Base-by-base conservation (phyloP, 345 rosid species). In the Euclidium syriacum region DNA sequence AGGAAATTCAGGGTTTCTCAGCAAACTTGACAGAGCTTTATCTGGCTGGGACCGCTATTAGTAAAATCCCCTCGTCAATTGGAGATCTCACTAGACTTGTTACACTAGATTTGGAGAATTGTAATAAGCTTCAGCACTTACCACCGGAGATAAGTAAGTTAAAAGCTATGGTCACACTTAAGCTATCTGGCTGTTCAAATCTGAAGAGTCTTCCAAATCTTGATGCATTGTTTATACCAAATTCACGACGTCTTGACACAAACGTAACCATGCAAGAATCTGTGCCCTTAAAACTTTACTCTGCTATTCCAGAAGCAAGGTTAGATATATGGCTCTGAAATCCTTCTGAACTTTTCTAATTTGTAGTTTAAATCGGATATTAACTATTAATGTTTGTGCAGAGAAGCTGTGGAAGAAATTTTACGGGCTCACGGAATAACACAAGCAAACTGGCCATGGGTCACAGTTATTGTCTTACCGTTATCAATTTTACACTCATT, bases 51-150 rank as follows among this genome's bases (percentile, higher is more conserved):
- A 48, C 58, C 0, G 42, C 51, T 0, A 67, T 67, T 20, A 57
- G 0, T 10, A 34, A 48, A 20, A 2, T 67, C 3, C 65, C 72
- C 0, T 10, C 24, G 0, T 57, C 72, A 2, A 0, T 57, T 1
- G 5, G 0, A 15, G 11, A 68, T 6, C 73, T 59, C 30, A 52
- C 67, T 42, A 17, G 15, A 33, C 67, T 68, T 51, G 41, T 33
- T 32, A 59, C 32, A 42, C 24, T 68, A 41, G 73, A 68, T 42
- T 32, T 68, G 20, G 50, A 53, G 11, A 14, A 70, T 3, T 62
- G 74, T 38, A 1, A 18, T 26, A 53, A 42, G 22, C 74, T 70
- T 44, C 68, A 35, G 20, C 22, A 62, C 35, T 64, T 46, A 4
- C 56, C 68, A 0, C 30, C 7, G 0, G 43, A 22, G 16, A 44